These are phyloP conservation scores for Logfia minima DNA, from an alignment of 129 eudicot species.

Conservation along the genomic window DNA sequence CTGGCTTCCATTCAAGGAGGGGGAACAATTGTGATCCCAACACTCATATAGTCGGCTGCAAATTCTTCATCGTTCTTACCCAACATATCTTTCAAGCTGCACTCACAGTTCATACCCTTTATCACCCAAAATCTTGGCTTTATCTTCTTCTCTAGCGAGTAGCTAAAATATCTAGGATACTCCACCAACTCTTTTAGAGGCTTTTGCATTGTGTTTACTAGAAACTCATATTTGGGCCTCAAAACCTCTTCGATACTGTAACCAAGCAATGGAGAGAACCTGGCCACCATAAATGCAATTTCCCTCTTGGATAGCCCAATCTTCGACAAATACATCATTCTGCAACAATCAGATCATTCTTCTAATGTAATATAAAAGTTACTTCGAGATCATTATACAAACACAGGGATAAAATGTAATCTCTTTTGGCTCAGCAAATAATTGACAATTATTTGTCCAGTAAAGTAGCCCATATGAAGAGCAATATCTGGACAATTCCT, in stretches of 20 bases:
- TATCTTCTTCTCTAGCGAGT: slow-evolving; percentile 85
- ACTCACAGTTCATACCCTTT: slow-evolving; percentile 48
- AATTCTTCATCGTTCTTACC: slow-evolving; percentile 81
- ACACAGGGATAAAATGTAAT: not conserved
- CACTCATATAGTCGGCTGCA: slow-evolving; percentile 48
- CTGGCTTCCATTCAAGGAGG: not conserved
- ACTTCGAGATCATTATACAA: not conserved
- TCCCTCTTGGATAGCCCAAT: slow-evolving; percentile 66
- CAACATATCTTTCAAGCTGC: slow-evolving; percentile 79
- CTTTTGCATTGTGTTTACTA: slow-evolving; percentile 68
- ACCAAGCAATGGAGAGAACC: slow-evolving; percentile 81
- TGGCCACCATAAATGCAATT: slow-evolving; percentile 62
- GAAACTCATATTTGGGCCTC: slow-evolving; percentile 68
- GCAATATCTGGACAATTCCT: not conserved
- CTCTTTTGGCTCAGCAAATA: not conserved
- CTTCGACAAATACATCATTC: slow-evolving; percentile 61
- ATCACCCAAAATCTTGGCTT: slow-evolving; percentile 71
- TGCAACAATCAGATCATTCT: slow-evolving; percentile 27
- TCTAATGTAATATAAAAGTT: not conserved
- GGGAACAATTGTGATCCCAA: not conserved
- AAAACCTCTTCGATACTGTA: slow-evolving; percentile 80
- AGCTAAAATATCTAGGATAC: slow-evolving; percentile 89
- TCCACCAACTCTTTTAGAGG: slow-evolving; percentile 64
- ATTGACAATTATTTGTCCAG: not conserved
- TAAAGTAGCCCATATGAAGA: not conserved